phyloP scores from a whole-genome alignment of 192 early-diverging fungal genomes.

The Glomus cerebriforme region DNA sequence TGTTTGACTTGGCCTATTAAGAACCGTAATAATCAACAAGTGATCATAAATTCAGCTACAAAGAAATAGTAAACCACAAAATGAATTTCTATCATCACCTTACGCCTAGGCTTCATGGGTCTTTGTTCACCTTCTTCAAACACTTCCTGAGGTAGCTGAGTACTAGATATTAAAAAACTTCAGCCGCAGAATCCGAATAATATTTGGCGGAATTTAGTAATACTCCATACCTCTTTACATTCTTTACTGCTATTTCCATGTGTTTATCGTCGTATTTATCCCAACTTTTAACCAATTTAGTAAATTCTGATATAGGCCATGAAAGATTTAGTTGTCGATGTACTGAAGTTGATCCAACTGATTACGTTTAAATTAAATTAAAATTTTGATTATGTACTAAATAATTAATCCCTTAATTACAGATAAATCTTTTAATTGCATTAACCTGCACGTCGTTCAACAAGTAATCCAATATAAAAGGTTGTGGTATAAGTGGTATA shows the following conservation, averaged over 20 bases:
- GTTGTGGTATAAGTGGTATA: constrained; percentile 68
- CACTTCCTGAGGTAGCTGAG: neutral
- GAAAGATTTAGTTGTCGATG: constrained; percentile 73
- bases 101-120: neutral
- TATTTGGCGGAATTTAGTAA: neutral
- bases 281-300: constrained; percentile 77
- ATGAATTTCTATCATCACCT: neutral
- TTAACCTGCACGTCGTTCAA: constrained; percentile 59
- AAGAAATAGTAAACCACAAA: neutral
- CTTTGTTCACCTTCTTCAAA: neutral
- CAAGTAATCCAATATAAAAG: constrained; percentile 87
- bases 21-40: neutral
- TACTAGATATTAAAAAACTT: neutral
- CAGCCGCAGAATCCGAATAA: neutral
- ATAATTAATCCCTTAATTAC: neutral
- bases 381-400: neutral
- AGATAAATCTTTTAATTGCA: neutral
- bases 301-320: constrained; percentile 84
- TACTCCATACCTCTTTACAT: constrained; percentile 53
- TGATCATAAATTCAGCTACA: neutral
- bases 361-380: constrained; percentile 14
- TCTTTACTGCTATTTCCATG: constrained; percentile 70
- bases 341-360: constrained; percentile 46
- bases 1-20: neutral
- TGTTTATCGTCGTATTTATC: constrained; percentile 68